Percentiles rank a stretch among this genome's conserved stretches.
These are phyloP conservation scores for Boletellus sp. DNA, from an alignment of 768 basidiomycete genomes.

Conservation along the genomic window DNA sequence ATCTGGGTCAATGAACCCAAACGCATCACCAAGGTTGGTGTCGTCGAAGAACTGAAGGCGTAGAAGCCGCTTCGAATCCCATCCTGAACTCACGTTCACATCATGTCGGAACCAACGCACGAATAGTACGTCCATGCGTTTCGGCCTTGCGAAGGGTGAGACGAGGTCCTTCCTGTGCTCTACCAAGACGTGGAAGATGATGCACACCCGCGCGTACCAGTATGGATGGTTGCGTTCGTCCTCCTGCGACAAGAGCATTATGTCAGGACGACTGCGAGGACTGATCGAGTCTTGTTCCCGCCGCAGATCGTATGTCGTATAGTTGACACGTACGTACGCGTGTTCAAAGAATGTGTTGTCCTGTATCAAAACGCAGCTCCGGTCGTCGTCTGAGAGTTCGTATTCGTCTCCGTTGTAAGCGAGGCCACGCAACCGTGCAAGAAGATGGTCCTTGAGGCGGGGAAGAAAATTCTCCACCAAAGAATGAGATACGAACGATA, in stretches of 20 bases:
- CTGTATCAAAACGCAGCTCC: too few relatives aligned
- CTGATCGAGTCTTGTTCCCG: not conserved
- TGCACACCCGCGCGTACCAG: not conserved
- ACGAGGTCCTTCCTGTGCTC: not conserved
- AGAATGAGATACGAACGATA: too few relatives aligned
- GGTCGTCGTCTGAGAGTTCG: too few relatives aligned
- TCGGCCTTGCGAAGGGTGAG: not conserved
- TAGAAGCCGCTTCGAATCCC: slow-evolving; percentile 28
- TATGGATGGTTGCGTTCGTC: not conserved
- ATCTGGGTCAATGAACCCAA: slow-evolving; percentile 45
- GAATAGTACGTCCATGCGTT: slow-evolving; percentile 39
- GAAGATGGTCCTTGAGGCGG: slow-evolving; percentile 14
- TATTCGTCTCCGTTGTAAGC: too few relatives aligned
- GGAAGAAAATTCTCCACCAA: slow-evolving; percentile 20
- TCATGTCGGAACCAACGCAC: slow-evolving; percentile 39
- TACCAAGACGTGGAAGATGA: slow-evolving; percentile 10
- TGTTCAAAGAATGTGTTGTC: too few relatives aligned
- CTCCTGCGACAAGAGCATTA: not conserved
- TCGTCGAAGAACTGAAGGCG: slow-evolving; percentile 36
- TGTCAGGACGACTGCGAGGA: not conserved
- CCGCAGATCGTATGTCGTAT: not conserved
- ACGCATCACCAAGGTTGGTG: slow-evolving; percentile 23
- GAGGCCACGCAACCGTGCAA: too few relatives aligned
- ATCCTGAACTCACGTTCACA: slow-evolving; percentile 20
- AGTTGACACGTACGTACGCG: not conserved